Base-by-base conservation (phyloP, 768 basidiomycete species). In the Mycena albidolilacea region DNA sequence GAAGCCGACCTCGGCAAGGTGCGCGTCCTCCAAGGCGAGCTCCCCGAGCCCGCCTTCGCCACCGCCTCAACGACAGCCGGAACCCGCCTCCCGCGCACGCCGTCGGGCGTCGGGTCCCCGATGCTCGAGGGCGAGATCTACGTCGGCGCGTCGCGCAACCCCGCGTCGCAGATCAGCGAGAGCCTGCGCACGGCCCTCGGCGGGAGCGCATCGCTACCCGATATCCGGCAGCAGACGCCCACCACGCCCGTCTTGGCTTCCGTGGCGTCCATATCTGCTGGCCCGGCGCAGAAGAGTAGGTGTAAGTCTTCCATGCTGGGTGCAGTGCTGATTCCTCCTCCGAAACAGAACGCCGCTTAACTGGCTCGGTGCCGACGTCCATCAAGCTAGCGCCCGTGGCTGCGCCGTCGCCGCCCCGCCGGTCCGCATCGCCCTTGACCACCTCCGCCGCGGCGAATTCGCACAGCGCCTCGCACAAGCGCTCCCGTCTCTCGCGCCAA, bases 1-100 rank as follows among this genome's bases (percentile, higher is more conserved):
- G 89, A 89, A 72, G 79, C 83, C 2, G 90, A 91, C 75, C 81
- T 91, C 23, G 78, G 79, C 61, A 85, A 84, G 75, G 87, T 88
- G 38, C 79, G 85, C 57, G 81, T 84, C 19, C 77, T 89, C 23
- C 87, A 88, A 72, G 88, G 88, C 43, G 88, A 88, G 70, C 64
- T 81, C 6, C 80, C 82, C 11, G 85, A 86, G 17, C 61, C 69
- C 73, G 54, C 71, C 19, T 64, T 64, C 19, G 38, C 39, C 5
- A n/a, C 59, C 38, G 41, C 78, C 14, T 30, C 38, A 37, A 68
- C 70, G 21, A 54, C n/a, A 9, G 23, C 52, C 9, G 17, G 19
- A 10, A 70, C 70, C 30, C 54, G 73, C 72, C n/a, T 65, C 61
- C 23, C 65, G 77, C 44, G 79, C 76, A 71, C 50, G 75, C 80